phyloP scores from a whole-genome alignment of 306 rosid genomes.

The Lablab purpureus region DNA sequence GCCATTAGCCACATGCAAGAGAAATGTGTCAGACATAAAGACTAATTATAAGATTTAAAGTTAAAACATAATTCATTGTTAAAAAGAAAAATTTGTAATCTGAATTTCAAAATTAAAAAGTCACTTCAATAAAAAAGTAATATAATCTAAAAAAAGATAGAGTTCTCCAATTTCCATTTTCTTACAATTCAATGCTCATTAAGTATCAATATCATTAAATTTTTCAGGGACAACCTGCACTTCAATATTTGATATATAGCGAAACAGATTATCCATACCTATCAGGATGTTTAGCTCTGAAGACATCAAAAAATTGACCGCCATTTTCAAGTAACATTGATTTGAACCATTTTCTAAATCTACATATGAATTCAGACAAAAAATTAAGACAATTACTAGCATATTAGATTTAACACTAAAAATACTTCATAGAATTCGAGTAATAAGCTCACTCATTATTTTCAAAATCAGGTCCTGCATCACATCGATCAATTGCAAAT shows the following conservation, averaged over 20 bases:
- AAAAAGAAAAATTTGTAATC: conserved; percentile 19
- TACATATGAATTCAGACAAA: conserved; percentile 48
- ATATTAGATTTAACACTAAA: neutral
- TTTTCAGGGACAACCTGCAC: conserved; percentile 19
- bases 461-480: conserved; percentile 93
- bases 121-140: conserved; percentile 29
- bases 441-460: conserved; percentile 69
- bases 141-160: no score
- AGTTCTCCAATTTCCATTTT: conserved; percentile 22
- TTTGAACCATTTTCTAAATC: conserved; percentile 93
- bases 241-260: conserved; percentile 24
- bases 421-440: conserved; percentile 42
- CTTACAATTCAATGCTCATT: conserved; percentile 11
- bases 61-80: conserved; percentile 3
- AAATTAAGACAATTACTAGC: conserved; percentile 18
- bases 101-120: conserved; percentile 19
- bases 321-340: conserved; percentile 70
- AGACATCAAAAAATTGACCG: conserved; percentile 79
- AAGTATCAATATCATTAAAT: conserved; percentile 38
- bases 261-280: conserved; percentile 52
- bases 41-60: conserved; percentile 32
- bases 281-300: conserved; percentile 84
- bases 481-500: conserved; percentile 80
- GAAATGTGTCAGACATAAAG: conserved; percentile 24
- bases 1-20: neutral